Conservation (phyloP, 495 filamentous ascomycete species). For the Glutinoglossum americanum region DNA sequence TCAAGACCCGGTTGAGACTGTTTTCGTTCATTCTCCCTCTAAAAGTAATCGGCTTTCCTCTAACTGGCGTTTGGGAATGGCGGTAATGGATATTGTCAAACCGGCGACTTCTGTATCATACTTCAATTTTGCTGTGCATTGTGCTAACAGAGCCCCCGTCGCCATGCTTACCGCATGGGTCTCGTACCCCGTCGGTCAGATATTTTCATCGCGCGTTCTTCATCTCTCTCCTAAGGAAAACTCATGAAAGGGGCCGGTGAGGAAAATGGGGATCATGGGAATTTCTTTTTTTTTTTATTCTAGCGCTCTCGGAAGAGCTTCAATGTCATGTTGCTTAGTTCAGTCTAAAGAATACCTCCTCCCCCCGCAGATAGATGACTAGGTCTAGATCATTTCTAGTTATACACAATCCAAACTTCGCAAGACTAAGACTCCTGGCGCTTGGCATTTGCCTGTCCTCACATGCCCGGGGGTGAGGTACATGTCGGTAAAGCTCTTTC, state of each 20-base stretch:
- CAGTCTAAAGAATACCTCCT: too few species aligned
- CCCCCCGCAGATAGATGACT: too few species aligned
- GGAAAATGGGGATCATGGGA: not conserved
- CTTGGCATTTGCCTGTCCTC: too few species aligned
- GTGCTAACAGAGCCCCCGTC: not conserved
- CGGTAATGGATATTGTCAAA: not conserved
- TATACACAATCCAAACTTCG: too few species aligned
- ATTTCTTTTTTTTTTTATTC: not conserved
- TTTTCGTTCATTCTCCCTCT: not conserved
- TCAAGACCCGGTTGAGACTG: not conserved
- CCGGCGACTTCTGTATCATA: not conserved
- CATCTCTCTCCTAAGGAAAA: not conserved
- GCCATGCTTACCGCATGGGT: not conserved
- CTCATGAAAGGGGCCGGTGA: not conserved
- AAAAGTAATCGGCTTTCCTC: not conserved
- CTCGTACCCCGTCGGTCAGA: not conserved
- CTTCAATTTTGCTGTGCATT: not conserved
- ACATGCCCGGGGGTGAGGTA: too few species aligned
- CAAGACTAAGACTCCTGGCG: too few species aligned
- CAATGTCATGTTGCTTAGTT: too few species aligned
- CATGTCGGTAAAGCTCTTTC: too few species aligned
- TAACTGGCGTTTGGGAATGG: not conserved
- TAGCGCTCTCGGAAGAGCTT: not conserved
- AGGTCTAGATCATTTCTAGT: too few species aligned
- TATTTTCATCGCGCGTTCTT: not conserved